Conservation (phyloP, 2,329 filamentous ascomycete genomes). For the Botrytis paeoniae region DNA sequence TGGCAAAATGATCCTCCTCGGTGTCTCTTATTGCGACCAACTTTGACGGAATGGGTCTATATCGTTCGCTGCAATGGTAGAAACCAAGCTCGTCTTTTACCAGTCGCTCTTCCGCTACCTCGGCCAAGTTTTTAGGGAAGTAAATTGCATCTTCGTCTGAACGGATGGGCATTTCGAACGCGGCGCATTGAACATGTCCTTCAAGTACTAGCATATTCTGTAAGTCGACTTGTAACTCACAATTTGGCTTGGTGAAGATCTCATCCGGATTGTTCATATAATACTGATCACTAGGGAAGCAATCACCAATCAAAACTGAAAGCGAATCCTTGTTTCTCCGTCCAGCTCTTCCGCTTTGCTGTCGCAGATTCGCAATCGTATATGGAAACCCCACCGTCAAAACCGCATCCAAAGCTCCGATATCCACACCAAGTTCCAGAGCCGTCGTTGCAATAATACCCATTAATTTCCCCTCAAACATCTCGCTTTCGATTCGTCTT, state of each 20-base stretch:
- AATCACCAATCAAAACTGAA: conserved; percentile 84
- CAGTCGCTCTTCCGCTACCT: conserved; percentile 72
- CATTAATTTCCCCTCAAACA: conserved; percentile 93
- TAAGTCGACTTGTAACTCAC: conserved; percentile 86
- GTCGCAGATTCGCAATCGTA: conserved; percentile 88
- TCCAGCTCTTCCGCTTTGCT: conserved; percentile 91
- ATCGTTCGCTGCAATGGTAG: conserved; percentile 86
- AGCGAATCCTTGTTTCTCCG: conserved; percentile 90
- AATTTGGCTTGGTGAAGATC: conserved; percentile 88
- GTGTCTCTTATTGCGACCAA: conserved; percentile 87
- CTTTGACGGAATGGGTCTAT: conserved; percentile 78
- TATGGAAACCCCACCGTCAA: conserved; percentile 94
- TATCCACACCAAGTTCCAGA: conserved; percentile 90
- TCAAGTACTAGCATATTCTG: conserved; percentile 87
- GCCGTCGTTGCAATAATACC: conserved; percentile 94
- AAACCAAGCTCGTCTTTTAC: conserved; percentile 73
- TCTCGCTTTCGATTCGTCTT: conserved; percentile 83
- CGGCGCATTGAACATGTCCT: conserved; percentile 93
- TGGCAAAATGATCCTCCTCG: conserved; percentile 87
- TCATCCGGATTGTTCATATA: conserved; percentile 97
- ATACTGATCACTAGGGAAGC: conserved; percentile 87
- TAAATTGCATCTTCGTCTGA: conserved; percentile 71
- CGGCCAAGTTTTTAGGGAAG: conserved; percentile 70
- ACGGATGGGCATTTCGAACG: conserved; percentile 90
- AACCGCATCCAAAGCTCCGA: conserved; percentile 89